Percentiles rank a stretch among this genome's conserved stretches.
Evolutionary conservation across 805 yeast genomes (phyloP).

Genomic region (Candida nonsorbophila): DNA sequence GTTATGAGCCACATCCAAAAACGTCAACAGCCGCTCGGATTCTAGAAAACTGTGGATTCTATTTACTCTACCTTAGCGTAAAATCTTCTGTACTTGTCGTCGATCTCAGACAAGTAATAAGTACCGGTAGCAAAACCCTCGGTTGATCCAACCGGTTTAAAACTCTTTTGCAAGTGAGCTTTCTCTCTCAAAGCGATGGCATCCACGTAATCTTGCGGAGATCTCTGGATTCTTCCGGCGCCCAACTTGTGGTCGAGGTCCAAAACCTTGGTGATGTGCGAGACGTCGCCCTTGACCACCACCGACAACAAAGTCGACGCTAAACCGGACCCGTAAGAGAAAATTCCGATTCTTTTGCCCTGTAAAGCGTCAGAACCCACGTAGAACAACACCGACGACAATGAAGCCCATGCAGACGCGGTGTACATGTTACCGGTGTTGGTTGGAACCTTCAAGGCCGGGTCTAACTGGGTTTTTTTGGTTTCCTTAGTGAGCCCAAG

Average conservation of each 20-base stretch:
- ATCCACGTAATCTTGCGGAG: conserved; percentile 79
- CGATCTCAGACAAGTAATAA: conserved; percentile 77
- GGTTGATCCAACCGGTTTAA: conserved; percentile 72
- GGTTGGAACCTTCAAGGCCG: conserved; percentile 83
- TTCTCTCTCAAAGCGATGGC: conserved; percentile 84
- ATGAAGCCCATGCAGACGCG: conserved; percentile 84
- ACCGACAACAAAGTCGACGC: conserved; percentile 87
- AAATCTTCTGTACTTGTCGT: conserved; percentile 81
- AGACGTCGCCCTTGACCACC: conserved; percentile 75
- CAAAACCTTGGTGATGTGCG: conserved; percentile 57
- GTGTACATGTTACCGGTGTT: conserved; percentile 99
- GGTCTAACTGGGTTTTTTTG: conserved; percentile 64
- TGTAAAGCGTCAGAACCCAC: conserved; percentile 71
- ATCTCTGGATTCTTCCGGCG: conserved; percentile 52
- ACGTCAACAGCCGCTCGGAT: too few species aligned
- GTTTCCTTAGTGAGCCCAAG: conserved; percentile 68
- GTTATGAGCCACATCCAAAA: too few species aligned
- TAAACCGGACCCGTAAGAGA: conserved; percentile 97
- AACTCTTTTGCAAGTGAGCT: conserved; percentile 76
- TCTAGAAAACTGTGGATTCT: too few species aligned
- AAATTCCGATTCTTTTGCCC: conserved; percentile 82
- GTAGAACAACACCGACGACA: conserved; percentile 73
- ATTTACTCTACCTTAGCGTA: conserved; percentile 6
- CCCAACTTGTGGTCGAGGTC: conserved; percentile 64
- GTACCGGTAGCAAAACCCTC: conserved; percentile 71